A percentile compares a stretch with the other conserved stretches of the same genome.
phyloP scores from a whole-genome alignment of 345 rosid species.

The Gossypium australe region DNA sequence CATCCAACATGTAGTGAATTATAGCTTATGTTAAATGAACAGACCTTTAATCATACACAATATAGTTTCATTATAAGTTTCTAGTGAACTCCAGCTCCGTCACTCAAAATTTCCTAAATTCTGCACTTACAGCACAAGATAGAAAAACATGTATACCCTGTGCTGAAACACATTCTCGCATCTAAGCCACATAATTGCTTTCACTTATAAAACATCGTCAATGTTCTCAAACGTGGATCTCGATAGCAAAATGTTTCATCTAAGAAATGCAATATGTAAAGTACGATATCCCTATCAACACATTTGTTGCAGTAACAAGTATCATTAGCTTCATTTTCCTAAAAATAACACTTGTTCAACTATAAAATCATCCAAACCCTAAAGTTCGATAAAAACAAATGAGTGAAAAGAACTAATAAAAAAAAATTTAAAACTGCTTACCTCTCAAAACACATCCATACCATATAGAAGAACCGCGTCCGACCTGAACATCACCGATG shows the following conservation, averaged over 20 bases:
- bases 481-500: constrained; percentile 1
- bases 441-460: neutral
- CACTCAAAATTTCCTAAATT: too few relatives aligned
- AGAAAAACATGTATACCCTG: neutral
- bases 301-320: neutral
- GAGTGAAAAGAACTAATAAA: neutral
- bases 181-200: neutral
- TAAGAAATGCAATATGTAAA: neutral
- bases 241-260: neutral
- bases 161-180: neutral
- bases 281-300: neutral
- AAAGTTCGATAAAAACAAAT: neutral
- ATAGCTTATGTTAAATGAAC: neutral
- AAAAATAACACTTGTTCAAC: neutral
- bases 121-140: neutral
- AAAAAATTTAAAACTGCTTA: neutral
- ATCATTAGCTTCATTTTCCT: neutral
- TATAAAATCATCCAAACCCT: neutral
- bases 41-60: neutral
- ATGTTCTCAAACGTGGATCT: neutral
- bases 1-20: neutral
- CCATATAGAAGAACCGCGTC: constrained; percentile 1
- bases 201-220: neutral
- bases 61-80: neutral
- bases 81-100: neutral